Percentiles rank a stretch among this genome's conserved stretches.
Conservation (phyloP, 2,329 filamentous ascomycete genomes). For the Aspergillus calidoustus region DNA sequence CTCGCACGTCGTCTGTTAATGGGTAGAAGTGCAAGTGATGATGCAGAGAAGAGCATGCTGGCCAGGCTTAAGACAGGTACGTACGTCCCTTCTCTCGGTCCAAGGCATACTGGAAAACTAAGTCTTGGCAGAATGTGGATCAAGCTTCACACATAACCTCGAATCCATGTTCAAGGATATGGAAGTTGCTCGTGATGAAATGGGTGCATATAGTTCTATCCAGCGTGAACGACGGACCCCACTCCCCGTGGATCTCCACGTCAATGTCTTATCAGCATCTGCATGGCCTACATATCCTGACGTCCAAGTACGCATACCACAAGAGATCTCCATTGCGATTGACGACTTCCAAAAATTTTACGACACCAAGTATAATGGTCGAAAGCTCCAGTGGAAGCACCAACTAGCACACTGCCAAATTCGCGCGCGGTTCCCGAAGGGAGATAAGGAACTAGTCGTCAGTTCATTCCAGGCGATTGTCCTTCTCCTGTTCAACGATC, state of each 20-base stretch:
- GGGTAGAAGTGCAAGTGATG: conserved; percentile 88
- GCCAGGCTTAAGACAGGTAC: conserved; percentile 77
- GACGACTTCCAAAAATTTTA: conserved; percentile 85
- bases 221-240: conserved; percentile 63
- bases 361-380: conserved; percentile 84
- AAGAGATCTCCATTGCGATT: conserved; percentile 74
- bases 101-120: background rate
- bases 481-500: conserved; percentile 83
- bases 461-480: conserved; percentile 92
- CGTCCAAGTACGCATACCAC: conserved; percentile 72
- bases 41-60: conserved; percentile 96
- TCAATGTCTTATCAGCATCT: conserved; percentile 87
- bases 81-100: conserved; percentile 38
- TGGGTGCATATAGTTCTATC: conserved; percentile 80
- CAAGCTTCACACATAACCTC: conserved; percentile 92
- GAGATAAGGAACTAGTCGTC: conserved; percentile 84
- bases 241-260: conserved; percentile 71
- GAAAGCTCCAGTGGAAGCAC: conserved; percentile 89
- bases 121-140: conserved; percentile 72
- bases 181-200: conserved; percentile 89
- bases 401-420: conserved; percentile 88
- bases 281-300: conserved; percentile 94
- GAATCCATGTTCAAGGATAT: conserved; percentile 99
- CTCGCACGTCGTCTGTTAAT: conserved; percentile 87
- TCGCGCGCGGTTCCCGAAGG: conserved; percentile 77